These are phyloP conservation scores for Huiozyma sinensis DNA, from an alignment of 805 yeast genomes.

Conservation along the genomic window DNA sequence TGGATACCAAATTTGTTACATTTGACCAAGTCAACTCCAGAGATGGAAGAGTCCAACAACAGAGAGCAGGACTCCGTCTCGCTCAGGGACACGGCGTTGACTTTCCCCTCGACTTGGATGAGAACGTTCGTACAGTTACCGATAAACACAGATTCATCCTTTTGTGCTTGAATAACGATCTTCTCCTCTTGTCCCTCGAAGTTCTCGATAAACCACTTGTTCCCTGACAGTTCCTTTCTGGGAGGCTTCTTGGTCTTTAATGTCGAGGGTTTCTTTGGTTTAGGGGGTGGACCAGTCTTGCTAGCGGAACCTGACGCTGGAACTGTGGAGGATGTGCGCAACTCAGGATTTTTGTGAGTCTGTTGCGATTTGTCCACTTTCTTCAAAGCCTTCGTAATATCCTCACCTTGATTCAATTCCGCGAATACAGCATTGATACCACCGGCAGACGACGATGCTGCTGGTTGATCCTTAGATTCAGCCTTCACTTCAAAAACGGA, in stretches of 20 bases:
- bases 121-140: conserved; percentile 69
- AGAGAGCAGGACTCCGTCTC: conserved; percentile 64
- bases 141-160: conserved; percentile 81
- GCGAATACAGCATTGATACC: conserved; percentile 87
- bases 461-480: conserved; percentile 10
- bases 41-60: conserved; percentile 72
- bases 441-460: conserved; percentile 23
- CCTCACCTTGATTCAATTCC: conserved; percentile 79
- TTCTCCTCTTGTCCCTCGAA: conserved; percentile 46
- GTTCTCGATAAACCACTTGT: conserved; percentile 84
- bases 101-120: conserved; percentile 80
- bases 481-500: conserved; percentile 40
- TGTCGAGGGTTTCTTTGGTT: conserved; percentile 73
- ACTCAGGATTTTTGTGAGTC: conserved; percentile 85
- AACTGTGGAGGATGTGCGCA: conserved; percentile 49
- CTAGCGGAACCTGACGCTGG: conserved; percentile 30
- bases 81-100: conserved; percentile 74
- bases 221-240: conserved; percentile 70
- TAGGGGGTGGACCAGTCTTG: conserved; percentile 46
- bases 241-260: conserved; percentile 42
- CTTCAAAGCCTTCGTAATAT: conserved; percentile 73
- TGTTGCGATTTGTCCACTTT: conserved; percentile 89
- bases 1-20: conserved; percentile 75
- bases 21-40: conserved; percentile 83
- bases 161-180: conserved; percentile 63